Evolutionary conservation across 1,284 basidiomycete genomes (phyloP).

Genomic region (Trichosporon faecale): DNA sequence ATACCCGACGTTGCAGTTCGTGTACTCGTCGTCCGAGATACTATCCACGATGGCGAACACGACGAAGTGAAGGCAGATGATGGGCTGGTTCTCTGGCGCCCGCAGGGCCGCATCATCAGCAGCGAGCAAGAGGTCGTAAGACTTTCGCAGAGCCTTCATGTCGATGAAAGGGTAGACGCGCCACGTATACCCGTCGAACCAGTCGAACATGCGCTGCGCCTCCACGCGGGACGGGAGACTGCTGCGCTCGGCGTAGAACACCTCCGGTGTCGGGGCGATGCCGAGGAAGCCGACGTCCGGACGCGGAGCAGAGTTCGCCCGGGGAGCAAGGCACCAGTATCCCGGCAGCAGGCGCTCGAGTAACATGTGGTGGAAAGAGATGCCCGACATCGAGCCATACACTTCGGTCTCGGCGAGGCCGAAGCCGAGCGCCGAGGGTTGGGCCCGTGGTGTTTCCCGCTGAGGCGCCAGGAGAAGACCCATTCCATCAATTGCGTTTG

Average conservation of each 20-base stretch:
- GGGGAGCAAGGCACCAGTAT: background rate
- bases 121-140: slow-evolving; percentile 15
- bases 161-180: slow-evolving; percentile 25
- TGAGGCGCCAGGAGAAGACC: slow-evolving; percentile 17
- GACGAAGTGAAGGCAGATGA: slow-evolving; percentile 23
- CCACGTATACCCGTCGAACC: slow-evolving; percentile 15
- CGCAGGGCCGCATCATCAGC: slow-evolving; percentile 5
- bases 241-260: slow-evolving; percentile 5
- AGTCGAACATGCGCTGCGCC: slow-evolving; percentile 21
- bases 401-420: slow-evolving; percentile 16
- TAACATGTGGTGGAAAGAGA: slow-evolving; percentile 26
- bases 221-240: slow-evolving; percentile 17
- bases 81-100: slow-evolving; percentile 16
- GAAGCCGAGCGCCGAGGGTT: background rate
- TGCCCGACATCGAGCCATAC: slow-evolving; percentile 26
- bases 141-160: background rate
- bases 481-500: slow-evolving; percentile 22
- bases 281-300: slow-evolving; percentile 10
- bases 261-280: background rate
- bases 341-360: slow-evolving; percentile 24
- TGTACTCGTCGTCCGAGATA: slow-evolving; percentile 13
- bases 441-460: background rate
- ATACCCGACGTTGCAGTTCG: slow-evolving; percentile 5
- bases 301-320: background rate
- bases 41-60: slow-evolving; percentile 24